These are phyloP conservation scores for Platanthera guangdongensis DNA, from an alignment of 106 monocot species.

Conservation along the genomic window DNA sequence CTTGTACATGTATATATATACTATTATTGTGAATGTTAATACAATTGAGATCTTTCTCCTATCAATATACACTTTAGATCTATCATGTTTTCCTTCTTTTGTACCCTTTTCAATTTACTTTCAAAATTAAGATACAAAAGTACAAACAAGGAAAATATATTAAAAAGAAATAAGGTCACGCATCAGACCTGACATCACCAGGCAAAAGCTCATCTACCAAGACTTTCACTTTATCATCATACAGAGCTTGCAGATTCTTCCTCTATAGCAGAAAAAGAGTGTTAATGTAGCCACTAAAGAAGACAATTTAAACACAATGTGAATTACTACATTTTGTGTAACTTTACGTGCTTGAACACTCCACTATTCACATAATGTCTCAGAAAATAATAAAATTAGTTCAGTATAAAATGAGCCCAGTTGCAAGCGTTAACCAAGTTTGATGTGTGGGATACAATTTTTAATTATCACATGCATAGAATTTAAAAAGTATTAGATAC, in stretches of 20 bases:
- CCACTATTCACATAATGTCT: background rate
- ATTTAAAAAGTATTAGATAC: background rate
- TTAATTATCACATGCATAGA: background rate
- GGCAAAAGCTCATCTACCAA: constrained; percentile 62
- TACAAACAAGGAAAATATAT: background rate
- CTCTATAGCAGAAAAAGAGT: constrained; percentile 29
- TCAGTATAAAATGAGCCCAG: background rate
- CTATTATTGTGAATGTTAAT: too few relatives aligned
- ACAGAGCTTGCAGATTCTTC: constrained; percentile 51
- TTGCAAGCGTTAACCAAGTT: background rate
- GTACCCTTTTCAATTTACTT: too few relatives aligned
- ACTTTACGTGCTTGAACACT: background rate
- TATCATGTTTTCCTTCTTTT: too few relatives aligned
- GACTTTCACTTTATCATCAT: constrained; percentile 59
- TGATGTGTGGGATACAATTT: background rate
- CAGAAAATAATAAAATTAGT: background rate
- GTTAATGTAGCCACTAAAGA: background rate
- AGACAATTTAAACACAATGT: background rate
- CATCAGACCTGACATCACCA: constrained; percentile 14
- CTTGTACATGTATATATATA: too few relatives aligned
- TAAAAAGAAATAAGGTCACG: background rate
- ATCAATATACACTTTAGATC: too few relatives aligned
- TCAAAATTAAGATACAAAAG: background rate
- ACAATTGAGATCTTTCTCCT: too few relatives aligned
- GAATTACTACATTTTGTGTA: background rate